A percentile compares a stretch with the other conserved stretches of the same genome.
Evolutionary conservation across 192 early-diverging fungal genomes (phyloP).

Genomic region (Entomortierella beljakovae): DNA sequence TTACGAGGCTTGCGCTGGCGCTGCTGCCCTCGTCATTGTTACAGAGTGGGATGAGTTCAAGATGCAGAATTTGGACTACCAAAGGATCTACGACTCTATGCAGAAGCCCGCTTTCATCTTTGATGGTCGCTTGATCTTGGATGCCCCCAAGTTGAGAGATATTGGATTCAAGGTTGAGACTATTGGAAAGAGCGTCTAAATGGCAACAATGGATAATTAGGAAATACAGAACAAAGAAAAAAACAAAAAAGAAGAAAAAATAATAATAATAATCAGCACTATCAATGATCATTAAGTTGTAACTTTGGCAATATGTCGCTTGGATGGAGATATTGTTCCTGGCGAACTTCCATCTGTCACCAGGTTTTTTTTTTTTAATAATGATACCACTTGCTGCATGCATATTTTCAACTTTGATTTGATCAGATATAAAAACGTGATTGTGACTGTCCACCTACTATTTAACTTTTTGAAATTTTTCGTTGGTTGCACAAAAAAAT

Average conservation of each 20-base stretch:
- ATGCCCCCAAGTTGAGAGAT: slow-evolving; percentile 67
- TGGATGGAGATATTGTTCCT: slow-evolving; percentile 21
- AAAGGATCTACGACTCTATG: slow-evolving; percentile 74
- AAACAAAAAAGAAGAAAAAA: background rate
- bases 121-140: slow-evolving; percentile 89
- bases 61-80: slow-evolving; percentile 72
- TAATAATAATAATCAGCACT: background rate
- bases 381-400: background rate
- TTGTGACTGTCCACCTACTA: too few relatives aligned
- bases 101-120: slow-evolving; percentile 90
- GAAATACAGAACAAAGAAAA: too few relatives aligned
- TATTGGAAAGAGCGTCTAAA: slow-evolving; percentile 67
- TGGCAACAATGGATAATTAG: background rate
- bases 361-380: background rate
- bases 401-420: background rate
- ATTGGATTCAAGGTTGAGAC: slow-evolving; percentile 85
- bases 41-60: slow-evolving; percentile 96
- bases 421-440: too few relatives aligned
- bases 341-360: slow-evolving; percentile 11
- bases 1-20: slow-evolving; percentile 76
- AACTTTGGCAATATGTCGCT: background rate
- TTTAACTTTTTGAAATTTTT: too few relatives aligned
- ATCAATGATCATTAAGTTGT: background rate
- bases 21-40: slow-evolving; percentile 83
- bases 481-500: too few relatives aligned